These are phyloP conservation scores for Coemansia sp. DNA, from an alignment of 192 early-diverging fungal species.

Conservation along the genomic window DNA sequence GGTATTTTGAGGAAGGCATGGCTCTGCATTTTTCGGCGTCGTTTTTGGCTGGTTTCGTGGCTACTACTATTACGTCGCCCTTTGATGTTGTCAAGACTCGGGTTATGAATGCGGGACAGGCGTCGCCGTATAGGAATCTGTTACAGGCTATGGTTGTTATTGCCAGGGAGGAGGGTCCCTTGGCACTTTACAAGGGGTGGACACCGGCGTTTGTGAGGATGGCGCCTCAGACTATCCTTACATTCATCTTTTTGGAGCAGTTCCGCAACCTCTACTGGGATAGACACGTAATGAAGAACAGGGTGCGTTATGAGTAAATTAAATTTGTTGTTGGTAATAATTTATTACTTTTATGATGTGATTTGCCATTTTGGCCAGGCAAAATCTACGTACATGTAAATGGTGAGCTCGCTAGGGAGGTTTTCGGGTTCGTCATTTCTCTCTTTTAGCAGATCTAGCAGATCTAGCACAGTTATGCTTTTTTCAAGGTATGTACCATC, in stretches of 20 bases:
- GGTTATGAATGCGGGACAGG: constrained; percentile 70
- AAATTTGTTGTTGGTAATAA: background rate
- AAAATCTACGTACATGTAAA: background rate
- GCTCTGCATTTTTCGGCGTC: constrained; percentile 68
- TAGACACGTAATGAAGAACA: constrained; percentile 21
- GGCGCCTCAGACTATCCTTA: constrained; percentile 81
- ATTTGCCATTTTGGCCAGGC: no score
- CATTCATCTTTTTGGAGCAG: constrained; percentile 80
- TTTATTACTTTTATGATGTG: no score
- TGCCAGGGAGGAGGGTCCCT: constrained; percentile 63
- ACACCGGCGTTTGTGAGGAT: constrained; percentile 76
- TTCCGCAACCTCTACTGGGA: constrained; percentile 56
- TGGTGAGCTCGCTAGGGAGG: no score
- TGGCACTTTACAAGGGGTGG: constrained; percentile 82
- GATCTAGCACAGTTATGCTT: background rate
- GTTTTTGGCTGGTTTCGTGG: constrained; percentile 70
- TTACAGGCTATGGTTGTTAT: constrained; percentile 56
- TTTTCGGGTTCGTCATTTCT: no score
- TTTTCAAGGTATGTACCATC: background rate
- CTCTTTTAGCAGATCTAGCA: background rate
- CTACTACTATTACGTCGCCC: constrained; percentile 73
- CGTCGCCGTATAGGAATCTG: constrained; percentile 32
- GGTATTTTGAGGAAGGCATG: constrained; percentile 63
- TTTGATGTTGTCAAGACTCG: constrained; percentile 84
- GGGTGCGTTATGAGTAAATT: constrained; percentile 30